Evolutionary conservation across 805 yeast genomes (phyloP), one percentile per base, ranked within the genome.

Genomic region (Starmerella roubikii): DNA sequence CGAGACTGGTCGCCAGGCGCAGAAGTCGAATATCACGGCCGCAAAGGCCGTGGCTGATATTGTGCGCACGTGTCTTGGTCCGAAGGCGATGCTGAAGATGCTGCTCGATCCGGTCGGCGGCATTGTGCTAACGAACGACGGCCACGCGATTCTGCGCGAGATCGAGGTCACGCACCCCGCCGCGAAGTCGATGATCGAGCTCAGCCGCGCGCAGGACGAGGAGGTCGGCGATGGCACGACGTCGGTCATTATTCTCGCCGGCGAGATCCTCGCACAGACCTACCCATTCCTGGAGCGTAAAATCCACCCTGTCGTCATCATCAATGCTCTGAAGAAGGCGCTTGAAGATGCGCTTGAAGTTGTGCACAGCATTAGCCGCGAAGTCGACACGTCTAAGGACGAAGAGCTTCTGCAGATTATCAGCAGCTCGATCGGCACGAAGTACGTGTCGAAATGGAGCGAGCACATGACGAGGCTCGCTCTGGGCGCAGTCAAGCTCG

Each of bases 41-140:
- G 99, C 99, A n/a, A 91, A 91, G 57, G 95, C 98, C 2, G 97
- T 88, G 30, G 93, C 96, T 0, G 98, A 91, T 60, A 88, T 91
- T 55, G 84, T 91, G 53, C 74, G 98, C 60, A 91, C 98, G 20
- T 91, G 99, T 70, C 68, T 91, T 44, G 99, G 99, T 16, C 99
- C 99, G 38, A 88, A 88, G 60, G 98, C 98, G 26, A 91, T 91
- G 98, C 72, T 91, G 46, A 91, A 91, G 66, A 88, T 91, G 97
- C 68, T 91, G 39, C 68, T 91, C 47, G 99, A 91, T 58, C 99
- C 99, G 41, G 79, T 80, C 76, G 69, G 69, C 17, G 98, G 98
- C 24, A 81, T 91, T 50, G 96, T 88, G 13, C 68, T 91, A 48
- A 91, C 99, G 41, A 91, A 91, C 62, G 99, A 91, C 60, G 99